Evolutionary conservation across 495 filamentous ascomycete genomes (phyloP).

Genomic region (Penicillium samsonianum): DNA sequence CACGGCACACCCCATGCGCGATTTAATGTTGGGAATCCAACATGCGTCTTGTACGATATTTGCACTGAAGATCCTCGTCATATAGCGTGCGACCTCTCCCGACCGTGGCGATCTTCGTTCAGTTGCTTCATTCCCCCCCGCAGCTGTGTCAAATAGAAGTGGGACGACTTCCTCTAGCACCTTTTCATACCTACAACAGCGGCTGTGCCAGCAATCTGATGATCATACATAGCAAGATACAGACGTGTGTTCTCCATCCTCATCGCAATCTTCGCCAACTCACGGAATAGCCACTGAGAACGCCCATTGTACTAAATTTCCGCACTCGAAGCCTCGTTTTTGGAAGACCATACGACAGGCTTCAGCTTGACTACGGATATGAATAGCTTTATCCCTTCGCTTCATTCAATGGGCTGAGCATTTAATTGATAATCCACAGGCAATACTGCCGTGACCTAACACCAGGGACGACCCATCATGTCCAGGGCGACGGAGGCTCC

Average conservation of each 20-base stretch:
- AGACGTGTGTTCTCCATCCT: constrained; percentile 14
- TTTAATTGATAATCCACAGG: too few relatives aligned
- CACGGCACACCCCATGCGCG: background rate
- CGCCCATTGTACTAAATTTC: too few relatives aligned
- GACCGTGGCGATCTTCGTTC: background rate
- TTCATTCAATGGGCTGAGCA: too few relatives aligned
- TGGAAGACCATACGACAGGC: too few relatives aligned
- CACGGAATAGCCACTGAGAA: too few relatives aligned
- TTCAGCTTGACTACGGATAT: too few relatives aligned
- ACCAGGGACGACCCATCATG: too few relatives aligned
- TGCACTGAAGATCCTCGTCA: background rate
- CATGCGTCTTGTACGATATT: background rate
- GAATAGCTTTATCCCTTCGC: too few relatives aligned
- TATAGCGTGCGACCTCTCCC: background rate
- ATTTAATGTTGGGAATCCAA: background rate
- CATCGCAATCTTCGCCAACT: constrained; percentile 17
- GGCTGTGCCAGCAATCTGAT: constrained; percentile 14
- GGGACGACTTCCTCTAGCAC: constrained; percentile 3
- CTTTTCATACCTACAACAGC: constrained; percentile 18
- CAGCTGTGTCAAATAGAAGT: constrained; percentile 19
- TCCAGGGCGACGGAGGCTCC: too few relatives aligned
- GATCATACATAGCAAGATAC: constrained; percentile 11
- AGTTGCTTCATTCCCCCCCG: constrained; percentile 5
- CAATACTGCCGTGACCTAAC: too few relatives aligned
- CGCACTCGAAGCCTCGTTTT: too few relatives aligned